A percentile compares a stretch with the other conserved stretches of the same genome.
These are phyloP conservation scores for Lentinula novae-zelandiae DNA, from an alignment of 1,284 basidiomycete species.

Conservation along the genomic window DNA sequence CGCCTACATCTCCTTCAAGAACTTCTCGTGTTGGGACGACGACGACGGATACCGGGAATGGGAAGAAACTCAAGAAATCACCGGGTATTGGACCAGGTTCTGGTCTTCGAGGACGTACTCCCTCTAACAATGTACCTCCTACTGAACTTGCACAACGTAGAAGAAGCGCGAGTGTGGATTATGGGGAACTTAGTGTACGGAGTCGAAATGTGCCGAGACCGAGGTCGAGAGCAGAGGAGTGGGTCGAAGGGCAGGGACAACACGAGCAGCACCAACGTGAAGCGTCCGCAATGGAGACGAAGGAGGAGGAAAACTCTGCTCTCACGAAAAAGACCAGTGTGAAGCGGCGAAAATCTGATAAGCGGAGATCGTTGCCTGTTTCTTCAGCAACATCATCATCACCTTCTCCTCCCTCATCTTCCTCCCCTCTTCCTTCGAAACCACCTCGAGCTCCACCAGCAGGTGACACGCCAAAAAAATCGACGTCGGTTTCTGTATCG, in stretches of 20 bases:
- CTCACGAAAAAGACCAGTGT: conserved; percentile 4
- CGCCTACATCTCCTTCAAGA: neutral
- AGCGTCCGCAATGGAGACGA: conserved; percentile 7
- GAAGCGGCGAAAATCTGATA: conserved; percentile 11
- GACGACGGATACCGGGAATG: neutral
- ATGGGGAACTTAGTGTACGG: neutral
- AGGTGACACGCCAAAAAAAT: too few relatives aligned
- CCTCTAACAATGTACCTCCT: conserved; percentile 8
- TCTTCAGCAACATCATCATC: neutral
- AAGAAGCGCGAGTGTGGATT: conserved; percentile 15
- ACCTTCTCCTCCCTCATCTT: neutral
- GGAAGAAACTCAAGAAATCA: conserved; percentile 22
- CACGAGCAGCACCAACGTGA: neutral
- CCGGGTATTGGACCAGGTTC: neutral
- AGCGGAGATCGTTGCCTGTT: neutral
- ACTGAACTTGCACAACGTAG: conserved; percentile 13
- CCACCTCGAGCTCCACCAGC: neutral
- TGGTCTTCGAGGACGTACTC: neutral
- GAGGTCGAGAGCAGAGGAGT: neutral
- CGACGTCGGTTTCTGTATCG: neutral
- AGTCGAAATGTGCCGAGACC: neutral
- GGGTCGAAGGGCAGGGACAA: neutral
- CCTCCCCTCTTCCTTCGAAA: neutral
- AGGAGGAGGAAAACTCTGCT: neutral
- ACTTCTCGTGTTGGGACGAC: neutral